These are phyloP conservation scores for Fraxinus sp. DNA, from an alignment of 305 asterid species.

Conservation along the genomic window DNA sequence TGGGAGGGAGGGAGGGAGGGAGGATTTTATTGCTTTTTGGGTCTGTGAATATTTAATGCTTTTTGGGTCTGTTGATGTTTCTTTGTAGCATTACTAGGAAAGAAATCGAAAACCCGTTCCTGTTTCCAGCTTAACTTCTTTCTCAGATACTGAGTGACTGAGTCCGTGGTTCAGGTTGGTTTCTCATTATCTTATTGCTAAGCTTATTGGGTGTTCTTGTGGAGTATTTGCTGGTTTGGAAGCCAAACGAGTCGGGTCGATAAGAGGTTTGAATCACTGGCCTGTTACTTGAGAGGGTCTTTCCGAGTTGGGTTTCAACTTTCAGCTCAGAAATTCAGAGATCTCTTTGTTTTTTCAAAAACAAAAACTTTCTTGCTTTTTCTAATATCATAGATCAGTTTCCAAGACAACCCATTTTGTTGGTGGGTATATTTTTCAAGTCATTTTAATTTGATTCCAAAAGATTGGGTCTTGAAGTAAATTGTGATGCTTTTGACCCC, in stretches of 20 bases:
- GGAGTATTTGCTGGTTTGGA: background rate
- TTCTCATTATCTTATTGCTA: background rate
- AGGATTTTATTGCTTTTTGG: background rate
- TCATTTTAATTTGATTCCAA: background rate
- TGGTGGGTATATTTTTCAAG: background rate
- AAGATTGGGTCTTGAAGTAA: constrained; percentile 8
- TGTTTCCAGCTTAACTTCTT: constrained; percentile 18
- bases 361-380: background rate
- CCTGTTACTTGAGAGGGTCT: background rate
- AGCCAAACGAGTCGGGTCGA: background rate
- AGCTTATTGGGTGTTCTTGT: background rate
- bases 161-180: background rate
- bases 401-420: constrained; percentile 6
- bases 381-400: constrained; percentile 9
- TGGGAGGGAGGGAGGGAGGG: background rate
- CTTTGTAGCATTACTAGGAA: background rate
- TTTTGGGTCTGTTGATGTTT: too few species aligned
- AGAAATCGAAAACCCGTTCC: background rate
- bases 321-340: background rate
- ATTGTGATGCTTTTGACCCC: background rate
- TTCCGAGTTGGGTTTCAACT: background rate
- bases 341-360: background rate
- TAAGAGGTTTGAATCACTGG: background rate
- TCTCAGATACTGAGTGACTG: background rate
- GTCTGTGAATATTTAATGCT: background rate